These are phyloP conservation scores for Mucor velutinosus DNA, from an alignment of 371 early-diverging fungal genomes.

Conservation along the genomic window DNA sequence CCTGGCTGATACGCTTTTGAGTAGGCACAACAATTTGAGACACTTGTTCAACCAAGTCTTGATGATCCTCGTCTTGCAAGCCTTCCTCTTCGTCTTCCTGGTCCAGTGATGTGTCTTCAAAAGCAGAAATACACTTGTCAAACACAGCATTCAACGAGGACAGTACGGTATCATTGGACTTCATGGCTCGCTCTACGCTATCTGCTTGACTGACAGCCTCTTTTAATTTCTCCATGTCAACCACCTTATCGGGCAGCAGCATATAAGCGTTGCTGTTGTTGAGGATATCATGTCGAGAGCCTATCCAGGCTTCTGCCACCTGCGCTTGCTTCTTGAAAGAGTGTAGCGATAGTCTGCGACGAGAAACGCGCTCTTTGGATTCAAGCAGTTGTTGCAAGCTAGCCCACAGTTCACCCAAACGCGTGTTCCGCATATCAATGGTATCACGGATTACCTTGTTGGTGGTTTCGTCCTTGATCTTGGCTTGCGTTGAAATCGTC, in stretches of 20 bases:
- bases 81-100: conserved; percentile 10
- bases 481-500: conserved; percentile 20
- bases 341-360: conserved; percentile 33
- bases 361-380: conserved; percentile 43
- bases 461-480: conserved; percentile 38
- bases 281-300: conserved; percentile 19
- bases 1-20: conserved; percentile 17
- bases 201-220: conserved; percentile 31
- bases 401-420: conserved; percentile 32
- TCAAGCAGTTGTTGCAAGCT: conserved; percentile 37
- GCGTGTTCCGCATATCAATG: conserved; percentile 26
- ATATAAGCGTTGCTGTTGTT: conserved; percentile 11
- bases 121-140: conserved; percentile 28
- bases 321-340: conserved; percentile 35
- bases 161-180: conserved; percentile 24
- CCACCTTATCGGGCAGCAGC: neutral
- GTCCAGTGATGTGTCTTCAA: conserved; percentile 20
- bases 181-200: conserved; percentile 35
- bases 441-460: conserved; percentile 43
- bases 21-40: conserved; percentile 12
- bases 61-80: conserved; percentile 14
- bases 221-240: conserved; percentile 23
- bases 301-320: conserved; percentile 37
- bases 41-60: conserved; percentile 8
- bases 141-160: conserved; percentile 19